phyloP scores from a whole-genome alignment of 2,329 filamentous ascomycete species.

The Epichloe coenophiala region DNA sequence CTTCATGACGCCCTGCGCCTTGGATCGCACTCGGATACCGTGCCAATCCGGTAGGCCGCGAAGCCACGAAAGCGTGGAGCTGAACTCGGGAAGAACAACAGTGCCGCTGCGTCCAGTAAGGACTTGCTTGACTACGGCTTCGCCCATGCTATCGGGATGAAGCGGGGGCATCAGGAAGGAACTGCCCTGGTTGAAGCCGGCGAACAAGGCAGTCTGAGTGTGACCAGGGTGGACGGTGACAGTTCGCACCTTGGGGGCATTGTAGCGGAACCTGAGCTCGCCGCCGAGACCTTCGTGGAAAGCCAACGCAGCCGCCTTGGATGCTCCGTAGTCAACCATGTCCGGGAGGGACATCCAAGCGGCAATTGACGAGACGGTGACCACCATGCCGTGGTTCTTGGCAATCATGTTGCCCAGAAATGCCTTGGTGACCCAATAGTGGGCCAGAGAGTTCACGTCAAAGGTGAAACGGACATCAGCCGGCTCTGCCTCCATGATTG shows the following conservation, averaged over 20 bases:
- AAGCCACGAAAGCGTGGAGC: slow-evolving; percentile 26
- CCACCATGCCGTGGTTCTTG: slow-evolving; percentile 57
- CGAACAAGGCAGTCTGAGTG: slow-evolving; percentile 23
- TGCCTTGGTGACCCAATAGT: slow-evolving; percentile 52
- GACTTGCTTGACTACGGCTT: slow-evolving; percentile 35
- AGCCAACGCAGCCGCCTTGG: slow-evolving; percentile 51
- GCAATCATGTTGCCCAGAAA: slow-evolving; percentile 54
- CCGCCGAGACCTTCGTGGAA: slow-evolving; percentile 54
- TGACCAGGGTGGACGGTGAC: slow-evolving; percentile 46
- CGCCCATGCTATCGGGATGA: slow-evolving; percentile 27
- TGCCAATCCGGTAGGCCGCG: slow-evolving; percentile 50
- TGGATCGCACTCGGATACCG: slow-evolving; percentile 36
- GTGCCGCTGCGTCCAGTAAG: slow-evolving; percentile 33
- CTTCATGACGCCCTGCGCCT: slow-evolving; percentile 26
- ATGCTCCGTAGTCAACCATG: slow-evolving; percentile 54
- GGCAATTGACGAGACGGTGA: slow-evolving; percentile 54
- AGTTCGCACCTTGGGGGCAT: slow-evolving; percentile 50
- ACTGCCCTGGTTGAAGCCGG: slow-evolving; percentile 41
- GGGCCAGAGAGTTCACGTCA: slow-evolving; percentile 55
- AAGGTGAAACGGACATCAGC: slow-evolving; percentile 52
- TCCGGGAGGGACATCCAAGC: slow-evolving; percentile 46
- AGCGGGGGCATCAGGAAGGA: slow-evolving; percentile 21
- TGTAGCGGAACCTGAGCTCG: slow-evolving; percentile 46
- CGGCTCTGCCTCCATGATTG: slow-evolving; percentile 44
- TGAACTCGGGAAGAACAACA: slow-evolving; percentile 31